Evolutionary conservation across 2,329 filamentous ascomycete genomes (phyloP), one percentile per base, ranked within the genome.

Genomic region (Thielaviopsis punctulata): DNA sequence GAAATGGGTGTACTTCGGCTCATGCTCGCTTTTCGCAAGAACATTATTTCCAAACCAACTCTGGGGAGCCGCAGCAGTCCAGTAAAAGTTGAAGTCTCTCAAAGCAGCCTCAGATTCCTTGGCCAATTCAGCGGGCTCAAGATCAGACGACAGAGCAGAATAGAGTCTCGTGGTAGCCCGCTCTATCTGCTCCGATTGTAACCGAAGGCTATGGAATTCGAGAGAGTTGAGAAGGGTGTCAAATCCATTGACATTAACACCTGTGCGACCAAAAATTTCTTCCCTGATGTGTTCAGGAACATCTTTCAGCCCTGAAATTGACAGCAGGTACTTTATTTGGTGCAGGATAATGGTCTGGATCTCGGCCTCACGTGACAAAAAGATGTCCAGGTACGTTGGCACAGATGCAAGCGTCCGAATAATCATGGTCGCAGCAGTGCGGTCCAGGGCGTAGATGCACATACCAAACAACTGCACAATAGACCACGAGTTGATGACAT

Each of bases 391-490:
- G n/a, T 45, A 18, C 18, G 25, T 19, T 4, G 53, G 55, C 9
- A 48, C 27, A 12, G 50, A 19, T 2, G 51, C 41, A 8, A 57
- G 46, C 10, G 51, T 25, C 7, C 55, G 52, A 7, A 57, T 27
- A 12, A 57, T 44, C 19, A 51, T 54, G 22, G 46, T 33, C 19
- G 55, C 56, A 10, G 47, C 47, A 4, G 24, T 24, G 18, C 52
- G 48, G 55, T 74, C 70, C 18, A 73, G 57, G 2, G 63, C 60
- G 41, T 62, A 59, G 9, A 72, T 62, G 53, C 69, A 70, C 24
- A 66, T 61, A 46, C 70, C 66, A 23, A 74, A 59, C 1, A 75
- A 52, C 18, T 65, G 62, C 45, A 57, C 60, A n/a, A 69, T 59
- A 1, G 64, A 58, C 18, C 61, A 58, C 2, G 58, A 56, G 53